Evolutionary conservation across 805 yeast genomes (phyloP).

Genomic region (Hanseniaspora thailandica): DNA sequence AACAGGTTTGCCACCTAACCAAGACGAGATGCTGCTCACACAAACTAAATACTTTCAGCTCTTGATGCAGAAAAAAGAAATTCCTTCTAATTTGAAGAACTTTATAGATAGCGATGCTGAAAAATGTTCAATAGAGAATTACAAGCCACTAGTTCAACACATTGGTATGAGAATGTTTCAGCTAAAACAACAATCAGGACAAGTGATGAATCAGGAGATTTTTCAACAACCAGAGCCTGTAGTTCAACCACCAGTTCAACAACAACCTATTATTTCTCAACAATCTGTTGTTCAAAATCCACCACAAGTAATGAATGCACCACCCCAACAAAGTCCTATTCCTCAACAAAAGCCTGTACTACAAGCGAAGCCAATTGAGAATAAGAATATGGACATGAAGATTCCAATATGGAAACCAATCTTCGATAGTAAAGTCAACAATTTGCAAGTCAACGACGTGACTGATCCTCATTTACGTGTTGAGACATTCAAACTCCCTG

Average conservation of each 20-base stretch:
- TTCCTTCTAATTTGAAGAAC: constrained; percentile 2
- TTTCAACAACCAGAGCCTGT: too few species aligned
- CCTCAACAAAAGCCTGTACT: neutral
- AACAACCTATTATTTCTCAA: neutral
- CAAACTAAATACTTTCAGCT: constrained; percentile 9
- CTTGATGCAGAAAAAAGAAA: constrained; percentile 14
- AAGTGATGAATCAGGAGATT: neutral
- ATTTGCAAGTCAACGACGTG: neutral
- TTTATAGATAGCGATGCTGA: neutral
- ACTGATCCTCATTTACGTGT: neutral
- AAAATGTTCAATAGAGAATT: neutral
- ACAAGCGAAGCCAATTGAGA: neutral
- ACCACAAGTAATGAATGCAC: neutral
- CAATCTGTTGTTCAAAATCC: neutral
- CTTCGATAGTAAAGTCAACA: neutral
- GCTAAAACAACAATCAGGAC: constrained; percentile 8
- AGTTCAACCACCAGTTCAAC: neutral
- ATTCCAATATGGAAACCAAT: neutral
- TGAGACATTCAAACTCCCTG: constrained; percentile 8
- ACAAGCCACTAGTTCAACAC: constrained; percentile 12
- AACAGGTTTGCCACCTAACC: constrained; percentile 8
- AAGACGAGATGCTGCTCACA: constrained; percentile 4
- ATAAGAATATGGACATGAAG: neutral
- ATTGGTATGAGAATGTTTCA: constrained; percentile 14
- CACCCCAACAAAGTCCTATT: too few species aligned